These are phyloP conservation scores for Colletotrichum tropicale DNA, from an alignment of 2,329 filamentous ascomycete genomes.

Conservation along the genomic window DNA sequence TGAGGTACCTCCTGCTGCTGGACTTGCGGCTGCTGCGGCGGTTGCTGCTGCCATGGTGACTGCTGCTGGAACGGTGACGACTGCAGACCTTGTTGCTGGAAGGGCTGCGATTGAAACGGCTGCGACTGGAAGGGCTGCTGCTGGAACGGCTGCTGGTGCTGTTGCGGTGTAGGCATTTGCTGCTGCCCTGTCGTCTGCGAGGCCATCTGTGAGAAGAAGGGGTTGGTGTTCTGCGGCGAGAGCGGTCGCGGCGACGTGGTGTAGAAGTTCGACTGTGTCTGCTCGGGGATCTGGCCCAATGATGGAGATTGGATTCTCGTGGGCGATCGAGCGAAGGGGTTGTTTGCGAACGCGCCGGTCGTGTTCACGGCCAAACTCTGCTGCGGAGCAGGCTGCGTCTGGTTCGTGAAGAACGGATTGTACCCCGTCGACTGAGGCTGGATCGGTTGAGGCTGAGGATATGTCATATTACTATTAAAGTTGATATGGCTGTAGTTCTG, in stretches of 20 bases:
- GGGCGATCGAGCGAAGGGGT: constrained; percentile 55
- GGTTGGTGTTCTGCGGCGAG: constrained; percentile 26
- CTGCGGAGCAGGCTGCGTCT: constrained; percentile 31
- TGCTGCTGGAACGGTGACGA: constrained; percentile 25
- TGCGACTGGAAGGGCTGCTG: constrained; percentile 26
- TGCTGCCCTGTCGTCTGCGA: constrained; percentile 5
- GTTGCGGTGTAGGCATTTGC: constrained; percentile 22
- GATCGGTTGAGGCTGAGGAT: constrained; percentile 37
- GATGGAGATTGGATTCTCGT: constrained; percentile 54
- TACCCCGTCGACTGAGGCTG: constrained; percentile 47
- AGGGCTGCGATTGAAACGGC: constrained; percentile 25
- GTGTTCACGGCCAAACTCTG: constrained; percentile 47
- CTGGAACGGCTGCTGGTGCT: constrained; percentile 25
- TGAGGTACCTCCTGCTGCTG: constrained; percentile 49
- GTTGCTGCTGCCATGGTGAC: constrained; percentile 24
- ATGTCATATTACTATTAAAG: constrained; percentile 49
- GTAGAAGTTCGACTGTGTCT: constrained; percentile 49
- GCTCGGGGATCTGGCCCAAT: constrained; percentile 58
- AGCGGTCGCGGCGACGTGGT: constrained; percentile 29
- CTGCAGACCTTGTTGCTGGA: constrained; percentile 31
- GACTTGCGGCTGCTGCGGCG: constrained; percentile 21
- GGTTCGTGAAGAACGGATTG: constrained; percentile 56
- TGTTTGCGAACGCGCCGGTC: constrained; percentile 40
- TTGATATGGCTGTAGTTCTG: constrained; percentile 42
- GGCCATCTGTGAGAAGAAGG: constrained; percentile 31